A percentile compares a stretch with the other conserved stretches of the same genome.
Conservation (phyloP, 352 stramenopile species). For the Blastocystis sp. region DNA sequence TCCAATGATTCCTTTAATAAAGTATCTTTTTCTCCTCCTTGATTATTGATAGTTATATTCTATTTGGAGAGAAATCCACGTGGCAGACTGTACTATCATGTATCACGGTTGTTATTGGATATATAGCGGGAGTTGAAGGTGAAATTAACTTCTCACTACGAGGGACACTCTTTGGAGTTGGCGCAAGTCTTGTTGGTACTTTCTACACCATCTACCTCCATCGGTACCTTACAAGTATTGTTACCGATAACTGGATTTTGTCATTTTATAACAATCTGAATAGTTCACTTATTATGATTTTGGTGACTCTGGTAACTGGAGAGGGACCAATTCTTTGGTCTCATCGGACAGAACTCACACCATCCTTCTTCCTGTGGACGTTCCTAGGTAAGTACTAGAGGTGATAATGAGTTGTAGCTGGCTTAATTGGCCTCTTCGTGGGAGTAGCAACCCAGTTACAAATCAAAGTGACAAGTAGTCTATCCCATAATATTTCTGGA, state of each 20-base stretch:
- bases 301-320: not conserved
- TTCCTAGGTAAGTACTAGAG: not conserved
- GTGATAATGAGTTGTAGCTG: not conserved
- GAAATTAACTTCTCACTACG: constrained; percentile 52
- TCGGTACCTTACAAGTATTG: constrained; percentile 5
- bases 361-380: constrained; percentile 17
- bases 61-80: constrained; percentile 43
- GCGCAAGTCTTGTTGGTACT: constrained; percentile 19
- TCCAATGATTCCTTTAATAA: constrained; percentile 63
- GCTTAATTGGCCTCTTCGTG: constrained; percentile 56
- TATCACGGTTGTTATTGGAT: constrained; percentile 44
- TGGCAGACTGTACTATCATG: constrained; percentile 21
- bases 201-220: constrained; percentile 61
- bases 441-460: constrained; percentile 34
- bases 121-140: constrained; percentile 51
- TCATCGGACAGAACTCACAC: not conserved
- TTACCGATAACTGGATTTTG: constrained; percentile 35
- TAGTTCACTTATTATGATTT: constrained; percentile 24
- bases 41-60: constrained; percentile 7
- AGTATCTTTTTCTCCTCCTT: not conserved
- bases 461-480: constrained; percentile 60
- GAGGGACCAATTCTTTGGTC: not conserved
- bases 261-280: constrained; percentile 64
- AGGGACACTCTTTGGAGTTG: constrained; percentile 48
- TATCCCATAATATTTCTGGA: constrained; percentile 61